phyloP scores from a whole-genome alignment of 441 rosid species.

The Caryocar brasiliense region DNA sequence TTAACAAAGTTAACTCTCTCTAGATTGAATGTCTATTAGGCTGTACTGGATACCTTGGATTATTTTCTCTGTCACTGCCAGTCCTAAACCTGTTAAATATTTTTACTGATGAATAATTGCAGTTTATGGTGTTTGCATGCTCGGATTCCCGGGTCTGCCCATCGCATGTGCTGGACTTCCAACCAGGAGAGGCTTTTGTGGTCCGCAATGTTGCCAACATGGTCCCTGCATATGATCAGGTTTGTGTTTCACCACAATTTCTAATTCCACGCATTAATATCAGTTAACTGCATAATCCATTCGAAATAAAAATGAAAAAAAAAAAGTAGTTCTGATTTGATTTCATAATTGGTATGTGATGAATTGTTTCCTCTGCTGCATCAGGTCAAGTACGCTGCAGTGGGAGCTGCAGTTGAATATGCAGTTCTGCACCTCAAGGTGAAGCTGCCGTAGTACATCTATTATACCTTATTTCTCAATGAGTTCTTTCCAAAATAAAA shows the following conservation, averaged over 20 bases:
- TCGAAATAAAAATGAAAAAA: no score
- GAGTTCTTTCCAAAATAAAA: no score
- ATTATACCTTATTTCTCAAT: no score
- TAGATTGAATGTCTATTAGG: no score
- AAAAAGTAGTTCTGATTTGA: no score
- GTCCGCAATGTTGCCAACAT: constrained; percentile 92
- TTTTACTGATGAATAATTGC: constrained; percentile 10
- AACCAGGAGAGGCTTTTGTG: constrained; percentile 93
- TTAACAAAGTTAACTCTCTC: no score
- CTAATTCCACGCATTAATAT: background rate
- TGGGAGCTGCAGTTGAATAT: constrained; percentile 84
- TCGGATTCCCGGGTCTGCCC: constrained; percentile 96
- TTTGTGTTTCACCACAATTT: background rate
- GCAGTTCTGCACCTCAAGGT: constrained; percentile 98
- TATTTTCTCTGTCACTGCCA: no score
- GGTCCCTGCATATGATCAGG: constrained; percentile 87
- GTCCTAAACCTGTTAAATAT: no score
- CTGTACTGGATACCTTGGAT: no score
- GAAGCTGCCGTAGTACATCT: no score
- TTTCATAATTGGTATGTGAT: background rate
- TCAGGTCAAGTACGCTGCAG: constrained; percentile 58
- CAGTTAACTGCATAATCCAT: no score
- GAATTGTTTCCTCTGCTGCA: background rate
- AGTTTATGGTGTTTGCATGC: constrained; percentile 98
- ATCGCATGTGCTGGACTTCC: constrained; percentile 72